Evolutionary conservation across 1,284 basidiomycete genomes (phyloP), one percentile per base, ranked within the genome.

Genomic region (Leccinum angustisporum): DNA sequence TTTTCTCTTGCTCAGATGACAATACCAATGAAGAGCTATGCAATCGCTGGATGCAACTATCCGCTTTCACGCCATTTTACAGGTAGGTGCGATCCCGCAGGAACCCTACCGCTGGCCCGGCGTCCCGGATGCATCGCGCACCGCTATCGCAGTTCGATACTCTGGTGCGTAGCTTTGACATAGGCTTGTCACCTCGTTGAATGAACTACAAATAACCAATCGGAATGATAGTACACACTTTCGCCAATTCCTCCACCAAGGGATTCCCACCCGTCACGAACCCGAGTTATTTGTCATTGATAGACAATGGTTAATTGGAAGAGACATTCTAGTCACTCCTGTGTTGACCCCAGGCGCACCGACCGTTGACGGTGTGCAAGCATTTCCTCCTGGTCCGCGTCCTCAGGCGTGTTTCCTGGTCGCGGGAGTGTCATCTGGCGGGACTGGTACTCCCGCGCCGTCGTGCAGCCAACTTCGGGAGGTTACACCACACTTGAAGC

Each of bases 1-100:
- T 6, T 53, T 30, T 33, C 40, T 43, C 40, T n/a, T 4, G 16
- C 11, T 27, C n/a, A 53, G 14, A 53, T 63, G 83, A 80, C 0
- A 92, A 94, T 73, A 86, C 87, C 0, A 84, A 91, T 67, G 92
- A 94, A 72, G 89, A 92, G 71, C 80, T 94, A 8, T 91, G 90
- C 73, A 88, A 87, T 63, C 83, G 91, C 25, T 94, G 91, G 91
- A 91, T 90, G 87, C 84, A 87, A 69, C 79, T 93, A 10, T 81
- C 87, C 2, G 90, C 90, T 0, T 90, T 91, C 70, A 80, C 81
- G 21, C 88, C 88, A 3, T 90, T 90, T 75, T 90, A 84, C 66
- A 78, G 87, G 40, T 64, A n/a, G 83, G 83, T 25, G 86, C 86
- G 5, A 79, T 89, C 33, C 76, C 83, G 7, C 90, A 91, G 70